A percentile compares a stretch with the other conserved stretches of the same genome.
Conservation (phyloP, 1,284 basidiomycete genomes). For the Fomitiporia mediterranea region DNA sequence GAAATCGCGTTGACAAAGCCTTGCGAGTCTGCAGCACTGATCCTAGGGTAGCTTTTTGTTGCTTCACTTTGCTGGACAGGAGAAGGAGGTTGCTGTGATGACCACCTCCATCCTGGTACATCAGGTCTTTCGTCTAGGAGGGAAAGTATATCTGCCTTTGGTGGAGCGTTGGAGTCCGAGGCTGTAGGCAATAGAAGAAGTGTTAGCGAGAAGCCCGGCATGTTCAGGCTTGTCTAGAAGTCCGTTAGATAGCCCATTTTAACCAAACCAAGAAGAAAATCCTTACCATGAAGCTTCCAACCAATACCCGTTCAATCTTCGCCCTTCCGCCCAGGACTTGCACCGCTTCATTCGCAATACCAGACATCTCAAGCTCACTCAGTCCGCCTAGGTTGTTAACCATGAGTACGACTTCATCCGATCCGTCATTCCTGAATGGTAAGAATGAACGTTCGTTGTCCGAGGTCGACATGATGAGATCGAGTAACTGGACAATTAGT, state of each 20-base stretch:
- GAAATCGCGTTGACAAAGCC: conserved; percentile 56
- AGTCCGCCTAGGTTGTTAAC: conserved; percentile 84
- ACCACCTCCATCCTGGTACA: conserved; percentile 84
- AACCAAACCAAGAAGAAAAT: neutral
- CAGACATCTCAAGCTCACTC: conserved; percentile 81
- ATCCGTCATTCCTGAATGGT: conserved; percentile 63
- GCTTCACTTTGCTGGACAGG: conserved; percentile 22
- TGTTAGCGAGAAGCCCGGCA: conserved; percentile 92
- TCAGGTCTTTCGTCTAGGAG: conserved; percentile 74
- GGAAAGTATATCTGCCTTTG: conserved; percentile 55
- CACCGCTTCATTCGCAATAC: conserved; percentile 60
- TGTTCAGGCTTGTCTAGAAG: conserved; percentile 82
- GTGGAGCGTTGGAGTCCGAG: conserved; percentile 34
- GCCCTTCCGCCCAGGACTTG: conserved; percentile 50
- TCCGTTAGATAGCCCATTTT: neutral
- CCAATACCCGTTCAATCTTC: conserved; percentile 57
- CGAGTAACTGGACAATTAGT: conserved; percentile 69
- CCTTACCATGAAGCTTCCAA: conserved; percentile 81
- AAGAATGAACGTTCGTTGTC: conserved; percentile 86
- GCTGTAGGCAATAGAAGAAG: conserved; percentile 71
- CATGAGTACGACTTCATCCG: conserved; percentile 63
- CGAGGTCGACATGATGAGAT: conserved; percentile 65
- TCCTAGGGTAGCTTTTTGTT: conserved; percentile 22
- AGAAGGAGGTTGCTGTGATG: conserved; percentile 39
- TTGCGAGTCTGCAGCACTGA: conserved; percentile 40